Conservation (phyloP, 106 monocot species). For the Triglochin maritima region DNA sequence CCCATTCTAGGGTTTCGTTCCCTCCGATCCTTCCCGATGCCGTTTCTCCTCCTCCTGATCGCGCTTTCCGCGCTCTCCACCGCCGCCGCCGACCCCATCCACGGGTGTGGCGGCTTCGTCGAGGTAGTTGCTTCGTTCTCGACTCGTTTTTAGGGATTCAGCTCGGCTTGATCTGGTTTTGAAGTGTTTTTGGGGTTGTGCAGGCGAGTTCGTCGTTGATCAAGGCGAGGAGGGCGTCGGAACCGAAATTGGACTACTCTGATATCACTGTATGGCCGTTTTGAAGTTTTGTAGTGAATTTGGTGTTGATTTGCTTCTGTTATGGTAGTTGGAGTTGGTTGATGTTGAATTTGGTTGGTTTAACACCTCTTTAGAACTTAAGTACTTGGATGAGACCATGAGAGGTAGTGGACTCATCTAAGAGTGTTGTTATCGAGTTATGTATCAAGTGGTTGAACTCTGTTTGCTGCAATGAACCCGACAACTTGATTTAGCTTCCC, state of each 20-base stretch:
- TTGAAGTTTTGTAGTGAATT: neutral
- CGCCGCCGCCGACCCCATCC: constrained; percentile 49
- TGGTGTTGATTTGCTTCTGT: neutral
- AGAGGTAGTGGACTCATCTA: too few species aligned
- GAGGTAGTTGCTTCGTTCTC: constrained; percentile 33
- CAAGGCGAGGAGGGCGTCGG: constrained; percentile 53
- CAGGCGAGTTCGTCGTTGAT: constrained; percentile 55
- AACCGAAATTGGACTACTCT: constrained; percentile 76
- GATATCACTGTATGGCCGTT: constrained; percentile 51
- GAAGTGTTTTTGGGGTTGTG: neutral
- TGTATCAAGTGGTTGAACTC: too few species aligned
- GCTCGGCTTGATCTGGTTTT: neutral
- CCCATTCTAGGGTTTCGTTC: too few species aligned
- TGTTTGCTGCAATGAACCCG: too few species aligned
- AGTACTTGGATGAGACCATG: too few species aligned
- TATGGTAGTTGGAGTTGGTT: neutral
- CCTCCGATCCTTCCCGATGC: too few species aligned
- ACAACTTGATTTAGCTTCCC: too few species aligned
- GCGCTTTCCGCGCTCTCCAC: constrained; percentile 1
- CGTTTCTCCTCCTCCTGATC: constrained; percentile 7
- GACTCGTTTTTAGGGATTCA: neutral
- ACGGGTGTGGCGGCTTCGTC: constrained; percentile 90
- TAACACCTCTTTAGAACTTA: neutral
- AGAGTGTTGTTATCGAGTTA: neutral
- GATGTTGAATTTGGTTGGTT: neutral